These are phyloP conservation scores for Microstegium vimineum DNA, from an alignment of 176 grass and related monocot genomes.

Conservation along the genomic window DNA sequence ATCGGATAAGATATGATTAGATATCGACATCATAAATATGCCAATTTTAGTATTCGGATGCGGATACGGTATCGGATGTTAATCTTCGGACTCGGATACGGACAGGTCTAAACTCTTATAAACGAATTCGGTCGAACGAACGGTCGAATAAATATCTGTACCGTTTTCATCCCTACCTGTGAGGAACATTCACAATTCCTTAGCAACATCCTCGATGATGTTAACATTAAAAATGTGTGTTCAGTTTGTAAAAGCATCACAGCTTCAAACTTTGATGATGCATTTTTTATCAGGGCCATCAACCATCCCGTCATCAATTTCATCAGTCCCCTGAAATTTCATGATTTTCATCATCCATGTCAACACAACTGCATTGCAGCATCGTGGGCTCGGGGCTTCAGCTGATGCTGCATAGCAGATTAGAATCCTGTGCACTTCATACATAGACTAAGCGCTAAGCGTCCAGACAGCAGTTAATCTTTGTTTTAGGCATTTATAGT, in stretches of 20 bases:
- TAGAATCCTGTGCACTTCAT: background rate
- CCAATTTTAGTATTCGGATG: too few relatives aligned
- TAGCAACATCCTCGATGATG: too few relatives aligned
- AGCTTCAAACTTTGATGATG: background rate
- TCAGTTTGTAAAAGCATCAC: background rate
- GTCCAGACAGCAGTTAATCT: background rate
- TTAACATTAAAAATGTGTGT: too few relatives aligned
- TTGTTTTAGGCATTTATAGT: background rate
- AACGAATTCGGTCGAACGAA: too few relatives aligned
- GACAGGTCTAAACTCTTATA: too few relatives aligned
- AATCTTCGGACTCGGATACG: too few relatives aligned
- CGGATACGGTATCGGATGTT: too few relatives aligned
- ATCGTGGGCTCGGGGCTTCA: background rate
- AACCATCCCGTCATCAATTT: background rate
- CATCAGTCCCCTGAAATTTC: background rate
- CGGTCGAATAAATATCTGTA: too few relatives aligned
- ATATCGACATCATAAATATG: too few relatives aligned
- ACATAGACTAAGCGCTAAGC: background rate
- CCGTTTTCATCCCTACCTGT: too few relatives aligned
- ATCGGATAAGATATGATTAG: too few relatives aligned
- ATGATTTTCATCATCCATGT: background rate
- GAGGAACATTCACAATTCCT: background rate
- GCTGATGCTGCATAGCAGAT: background rate
- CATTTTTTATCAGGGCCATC: too few relatives aligned
- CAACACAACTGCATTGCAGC: background rate